Evolutionary conservation across 129 eudicot genomes (phyloP).

Genomic region (Pittosporum tobira): DNA sequence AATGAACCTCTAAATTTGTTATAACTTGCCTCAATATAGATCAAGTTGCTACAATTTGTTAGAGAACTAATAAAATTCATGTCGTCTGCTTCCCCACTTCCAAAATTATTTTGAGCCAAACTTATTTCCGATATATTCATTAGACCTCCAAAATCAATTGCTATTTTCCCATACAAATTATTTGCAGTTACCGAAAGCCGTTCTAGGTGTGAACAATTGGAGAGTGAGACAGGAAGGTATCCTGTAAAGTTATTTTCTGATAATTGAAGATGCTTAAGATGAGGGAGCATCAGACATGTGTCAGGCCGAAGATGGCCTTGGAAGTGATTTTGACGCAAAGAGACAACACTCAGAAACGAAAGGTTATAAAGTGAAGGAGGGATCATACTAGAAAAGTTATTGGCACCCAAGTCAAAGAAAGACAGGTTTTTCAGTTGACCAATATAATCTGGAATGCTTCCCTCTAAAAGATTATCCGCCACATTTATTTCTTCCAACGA

Average conservation of each 20-base stretch:
- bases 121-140: background rate
- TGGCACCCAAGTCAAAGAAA: background rate
- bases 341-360: conserved; percentile 5
- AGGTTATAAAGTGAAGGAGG: conserved; percentile 28
- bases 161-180: no score
- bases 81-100: background rate
- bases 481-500: background rate
- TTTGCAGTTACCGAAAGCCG: no score
- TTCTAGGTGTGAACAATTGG: no score
- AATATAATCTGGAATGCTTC: background rate
- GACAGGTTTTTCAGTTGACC: no score
- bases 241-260: conserved; percentile 17
- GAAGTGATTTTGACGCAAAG: conserved; percentile 13
- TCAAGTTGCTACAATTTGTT: background rate
- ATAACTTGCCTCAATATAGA: background rate
- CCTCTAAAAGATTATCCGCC: background rate
- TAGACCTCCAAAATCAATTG: background rate
- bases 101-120: background rate
- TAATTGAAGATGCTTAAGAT: conserved; percentile 8
- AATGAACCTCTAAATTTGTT: background rate
- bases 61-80: background rate
- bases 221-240: no score
- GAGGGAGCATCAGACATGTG: conserved; percentile 17
- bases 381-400: background rate
- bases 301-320: conserved; percentile 19